Percentiles rank a stretch among this genome's conserved stretches.
These are phyloP conservation scores for Alternaria burnsii DNA, from an alignment of 2,329 filamentous ascomycete species.

Conservation along the genomic window DNA sequence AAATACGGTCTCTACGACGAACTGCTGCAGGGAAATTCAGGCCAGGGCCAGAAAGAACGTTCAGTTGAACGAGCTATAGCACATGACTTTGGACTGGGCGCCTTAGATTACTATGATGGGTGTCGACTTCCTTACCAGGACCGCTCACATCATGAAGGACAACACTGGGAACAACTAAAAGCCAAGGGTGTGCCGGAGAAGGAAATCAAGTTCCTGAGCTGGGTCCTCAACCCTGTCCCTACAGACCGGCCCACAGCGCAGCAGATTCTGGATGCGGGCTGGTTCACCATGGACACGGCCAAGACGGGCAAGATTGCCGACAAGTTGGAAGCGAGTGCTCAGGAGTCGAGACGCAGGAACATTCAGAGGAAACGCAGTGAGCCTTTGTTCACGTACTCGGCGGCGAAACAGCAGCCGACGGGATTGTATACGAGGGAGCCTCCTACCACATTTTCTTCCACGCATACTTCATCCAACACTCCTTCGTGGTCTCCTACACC, in stretches of 20 bases:
- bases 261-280: slow-evolving; percentile 12
- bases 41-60: slow-evolving; percentile 14
- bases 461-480: neutral
- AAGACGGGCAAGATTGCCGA: slow-evolving; percentile 8
- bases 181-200: slow-evolving; percentile 16
- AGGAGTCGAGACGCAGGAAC: neutral
- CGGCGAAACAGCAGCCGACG: neutral
- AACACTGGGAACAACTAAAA: slow-evolving; percentile 14
- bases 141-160: slow-evolving; percentile 11
- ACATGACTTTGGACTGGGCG: slow-evolving; percentile 14
- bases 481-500: neutral
- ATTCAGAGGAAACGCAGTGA: slow-evolving; percentile 7
- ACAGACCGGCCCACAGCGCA: slow-evolving; percentile 12
- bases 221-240: slow-evolving; percentile 18
- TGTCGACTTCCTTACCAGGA: slow-evolving; percentile 15
- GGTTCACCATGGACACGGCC: slow-evolving; percentile 8
- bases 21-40: slow-evolving; percentile 1
- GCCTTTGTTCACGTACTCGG: neutral
- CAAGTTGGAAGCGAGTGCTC: neutral
- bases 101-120: slow-evolving; percentile 13
- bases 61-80: slow-evolving; percentile 16
- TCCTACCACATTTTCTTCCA: neutral
- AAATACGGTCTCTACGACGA: slow-evolving; percentile 21
- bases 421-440: neutral
- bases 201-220: slow-evolving; percentile 14